phyloP scores from a whole-genome alignment of 805 yeast species.

The Brettanomyces bruxellensis region DNA sequence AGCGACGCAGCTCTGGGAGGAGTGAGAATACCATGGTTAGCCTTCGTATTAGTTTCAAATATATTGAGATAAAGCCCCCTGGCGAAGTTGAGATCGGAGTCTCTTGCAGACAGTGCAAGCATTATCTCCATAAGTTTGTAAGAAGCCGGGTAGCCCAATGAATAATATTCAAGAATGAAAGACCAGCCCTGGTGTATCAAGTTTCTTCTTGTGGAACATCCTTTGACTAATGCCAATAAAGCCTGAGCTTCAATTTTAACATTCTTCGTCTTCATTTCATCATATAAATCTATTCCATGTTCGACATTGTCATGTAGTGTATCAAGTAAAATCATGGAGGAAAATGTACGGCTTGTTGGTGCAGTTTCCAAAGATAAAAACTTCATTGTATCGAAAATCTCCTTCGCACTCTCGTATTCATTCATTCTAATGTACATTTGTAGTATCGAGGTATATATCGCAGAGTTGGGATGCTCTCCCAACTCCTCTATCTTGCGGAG shows the following conservation, averaged over 20 bases:
- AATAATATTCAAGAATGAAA: constrained; percentile 56
- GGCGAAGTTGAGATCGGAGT: constrained; percentile 67
- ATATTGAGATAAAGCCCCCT: constrained; percentile 50
- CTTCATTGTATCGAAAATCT: constrained; percentile 78
- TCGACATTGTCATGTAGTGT: constrained; percentile 57
- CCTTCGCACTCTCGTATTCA: constrained; percentile 53
- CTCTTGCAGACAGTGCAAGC: constrained; percentile 67
- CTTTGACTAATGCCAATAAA: constrained; percentile 52
- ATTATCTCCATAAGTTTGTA: constrained; percentile 51
- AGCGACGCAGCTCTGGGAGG: constrained; percentile 17
- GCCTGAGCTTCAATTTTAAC: constrained; percentile 33
- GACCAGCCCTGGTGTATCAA: constrained; percentile 64
- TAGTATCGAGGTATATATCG: constrained; percentile 47
- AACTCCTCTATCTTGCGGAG: constrained; percentile 29
- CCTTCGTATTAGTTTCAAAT: constrained; percentile 16
- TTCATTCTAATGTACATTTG: constrained; percentile 48
- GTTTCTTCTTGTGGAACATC: constrained; percentile 48
- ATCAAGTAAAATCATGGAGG: constrained; percentile 60
- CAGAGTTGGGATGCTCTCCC: constrained; percentile 34
- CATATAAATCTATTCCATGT: constrained; percentile 64
- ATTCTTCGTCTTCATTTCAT: constrained; percentile 44
- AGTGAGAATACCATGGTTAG: constrained; percentile 6
- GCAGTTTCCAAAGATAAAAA: constrained; percentile 56
- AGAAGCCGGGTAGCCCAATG: constrained; percentile 25
- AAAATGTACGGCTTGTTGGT: constrained; percentile 64